Conservation (phyloP, 345 rosid species). For the Viola odorata region DNA sequence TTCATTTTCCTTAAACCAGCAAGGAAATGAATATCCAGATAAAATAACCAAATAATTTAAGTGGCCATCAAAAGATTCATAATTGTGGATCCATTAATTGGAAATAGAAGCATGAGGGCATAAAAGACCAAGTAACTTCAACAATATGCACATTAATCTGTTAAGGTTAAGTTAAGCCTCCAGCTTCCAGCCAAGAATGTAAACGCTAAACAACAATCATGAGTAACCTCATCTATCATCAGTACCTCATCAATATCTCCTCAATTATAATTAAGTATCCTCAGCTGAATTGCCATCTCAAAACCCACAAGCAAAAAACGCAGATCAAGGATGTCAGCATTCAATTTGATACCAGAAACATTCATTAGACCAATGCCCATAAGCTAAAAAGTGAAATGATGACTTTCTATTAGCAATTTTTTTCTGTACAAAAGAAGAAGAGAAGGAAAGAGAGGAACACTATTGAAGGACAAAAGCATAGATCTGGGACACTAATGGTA, state of each 20-base stretch:
- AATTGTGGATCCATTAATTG: too few relatives aligned
- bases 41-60: neutral
- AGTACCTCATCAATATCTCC: too few relatives aligned
- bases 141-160: too few relatives aligned
- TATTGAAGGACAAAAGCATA: conserved; percentile 13
- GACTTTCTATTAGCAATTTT: neutral
- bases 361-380: neutral
- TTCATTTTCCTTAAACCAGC: conserved; percentile 1
- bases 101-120: too few relatives aligned
- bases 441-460: conserved; percentile 8
- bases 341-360: conserved; percentile 7
- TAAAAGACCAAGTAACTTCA: too few relatives aligned
- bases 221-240: too few relatives aligned
- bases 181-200: too few relatives aligned
- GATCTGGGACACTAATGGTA: conserved; percentile 32
- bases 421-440: too few relatives aligned
- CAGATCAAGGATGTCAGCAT: conserved; percentile 18
- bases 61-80: neutral
- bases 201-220: too few relatives aligned
- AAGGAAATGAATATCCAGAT: neutral
- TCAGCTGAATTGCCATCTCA: neutral
- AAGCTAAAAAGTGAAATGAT: too few relatives aligned
- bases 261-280: neutral
- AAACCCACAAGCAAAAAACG: neutral
- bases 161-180: too few relatives aligned